Evolutionary conservation across 164 flowering plant species (phyloP).

Genomic region (Platanus orientalis): DNA sequence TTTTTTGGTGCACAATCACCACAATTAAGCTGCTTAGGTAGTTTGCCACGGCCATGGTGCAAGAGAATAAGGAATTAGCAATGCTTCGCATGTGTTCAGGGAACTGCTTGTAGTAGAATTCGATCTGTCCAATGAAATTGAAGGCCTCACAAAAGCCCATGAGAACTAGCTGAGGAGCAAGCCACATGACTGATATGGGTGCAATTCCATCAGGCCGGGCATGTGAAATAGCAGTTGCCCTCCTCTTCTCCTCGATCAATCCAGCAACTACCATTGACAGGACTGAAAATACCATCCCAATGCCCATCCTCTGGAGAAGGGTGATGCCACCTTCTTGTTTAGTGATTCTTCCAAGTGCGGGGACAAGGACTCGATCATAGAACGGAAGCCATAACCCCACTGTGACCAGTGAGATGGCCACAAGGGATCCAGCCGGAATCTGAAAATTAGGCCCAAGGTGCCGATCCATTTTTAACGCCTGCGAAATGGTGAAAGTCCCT

Average conservation of each 20-base stretch:
- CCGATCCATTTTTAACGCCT: constrained; percentile 68
- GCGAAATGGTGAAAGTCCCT: constrained; percentile 56
- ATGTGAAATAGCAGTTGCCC: constrained; percentile 28
- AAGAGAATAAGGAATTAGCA: constrained; percentile 48
- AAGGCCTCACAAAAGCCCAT: constrained; percentile 72
- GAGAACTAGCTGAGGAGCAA: constrained; percentile 63
- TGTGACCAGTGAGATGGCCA: constrained; percentile 48
- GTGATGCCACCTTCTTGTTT: constrained; percentile 57
- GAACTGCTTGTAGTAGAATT: constrained; percentile 68
- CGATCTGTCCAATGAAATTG: constrained; percentile 61
- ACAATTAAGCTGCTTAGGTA: constrained; percentile 53
- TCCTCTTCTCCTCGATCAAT: constrained; percentile 35
- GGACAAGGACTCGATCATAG: constrained; percentile 59
- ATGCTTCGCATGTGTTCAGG: constrained; percentile 76
- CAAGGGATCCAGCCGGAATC: constrained; percentile 59
- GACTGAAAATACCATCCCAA: constrained; percentile 52
- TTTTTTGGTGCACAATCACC: constrained; percentile 42
- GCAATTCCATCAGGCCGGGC: constrained; percentile 19
- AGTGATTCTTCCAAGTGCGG: constrained; percentile 41
- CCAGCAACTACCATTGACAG: constrained; percentile 63
- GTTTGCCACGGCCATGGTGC: constrained; percentile 46
- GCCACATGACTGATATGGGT: constrained; percentile 59
- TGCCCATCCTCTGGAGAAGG: constrained; percentile 63
- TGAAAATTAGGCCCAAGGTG: constrained; percentile 57
- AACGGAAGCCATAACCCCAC: constrained; percentile 57